Percentiles rank a stretch among this genome's conserved stretches.
These are phyloP conservation scores for Russula sp. DNA, from an alignment of 768 basidiomycete genomes.

Conservation along the genomic window DNA sequence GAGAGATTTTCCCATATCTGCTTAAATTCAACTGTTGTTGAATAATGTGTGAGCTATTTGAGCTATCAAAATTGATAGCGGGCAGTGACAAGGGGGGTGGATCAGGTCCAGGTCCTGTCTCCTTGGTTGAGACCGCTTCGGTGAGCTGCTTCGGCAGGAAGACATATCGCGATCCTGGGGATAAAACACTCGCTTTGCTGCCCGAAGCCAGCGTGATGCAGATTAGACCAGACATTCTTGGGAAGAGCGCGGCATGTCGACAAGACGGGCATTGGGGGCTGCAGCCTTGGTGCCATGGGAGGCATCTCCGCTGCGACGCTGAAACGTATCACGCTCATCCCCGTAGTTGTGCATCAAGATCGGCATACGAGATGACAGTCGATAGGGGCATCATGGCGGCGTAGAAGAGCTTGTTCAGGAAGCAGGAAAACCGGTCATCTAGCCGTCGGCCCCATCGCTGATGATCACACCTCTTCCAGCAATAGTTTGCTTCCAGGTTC, in stretches of 20 bases:
- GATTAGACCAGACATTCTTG: conserved; percentile 15
- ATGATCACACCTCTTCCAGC: conserved; percentile 74
- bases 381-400: conserved; percentile 90
- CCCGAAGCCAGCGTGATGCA: conserved; percentile 19
- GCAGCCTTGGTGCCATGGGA: background rate
- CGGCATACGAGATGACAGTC: conserved; percentile 78
- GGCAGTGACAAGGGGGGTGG: conserved; percentile 26
- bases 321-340: conserved; percentile 66
- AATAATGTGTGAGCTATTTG: conserved; percentile 14
- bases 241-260: conserved; percentile 13
- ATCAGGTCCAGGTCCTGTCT: conserved; percentile 17
- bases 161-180: conserved; percentile 8
- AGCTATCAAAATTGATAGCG: conserved; percentile 10
- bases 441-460: background rate
- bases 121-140: conserved; percentile 13
- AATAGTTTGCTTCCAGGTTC: conserved; percentile 67
- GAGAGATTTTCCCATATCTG: too few species aligned
- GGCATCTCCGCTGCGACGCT: conserved; percentile 39
- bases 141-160: conserved; percentile 23
- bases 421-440: conserved; percentile 41
- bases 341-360: conserved; percentile 40
- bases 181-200: background rate
- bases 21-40: too few species aligned
- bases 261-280: conserved; percentile 22
- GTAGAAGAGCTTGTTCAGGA: conserved; percentile 94